Conservation (phyloP, 805 yeast species). For the Vanderwaltozyma polyspora region DNA sequence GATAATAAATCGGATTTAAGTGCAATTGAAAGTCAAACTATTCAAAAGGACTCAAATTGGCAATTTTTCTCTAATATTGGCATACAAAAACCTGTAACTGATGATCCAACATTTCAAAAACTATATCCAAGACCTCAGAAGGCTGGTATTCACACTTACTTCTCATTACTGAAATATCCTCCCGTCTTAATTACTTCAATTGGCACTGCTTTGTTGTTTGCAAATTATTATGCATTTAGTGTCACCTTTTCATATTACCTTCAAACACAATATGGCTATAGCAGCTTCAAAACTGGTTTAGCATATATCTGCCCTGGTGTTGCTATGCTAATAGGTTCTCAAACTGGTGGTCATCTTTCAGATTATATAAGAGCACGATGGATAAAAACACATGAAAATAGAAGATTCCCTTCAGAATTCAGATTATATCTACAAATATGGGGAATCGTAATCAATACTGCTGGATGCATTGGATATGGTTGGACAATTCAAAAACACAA, state of each 20-base stretch:
- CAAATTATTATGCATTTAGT: constrained; percentile 42
- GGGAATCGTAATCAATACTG: constrained; percentile 34
- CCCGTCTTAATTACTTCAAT: constrained; percentile 38
- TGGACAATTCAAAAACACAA: constrained; percentile 36
- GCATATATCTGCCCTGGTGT: constrained; percentile 44
- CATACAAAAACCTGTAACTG: constrained; percentile 18
- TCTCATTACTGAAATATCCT: constrained; percentile 28
- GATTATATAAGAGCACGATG: constrained; percentile 29
- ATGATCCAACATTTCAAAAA: constrained; percentile 12
- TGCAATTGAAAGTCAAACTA: constrained; percentile 1
- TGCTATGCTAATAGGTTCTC: constrained; percentile 38
- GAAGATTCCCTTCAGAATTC: constrained; percentile 34
- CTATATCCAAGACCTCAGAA: constrained; percentile 36
- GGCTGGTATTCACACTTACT: constrained; percentile 31
- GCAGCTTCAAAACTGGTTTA: constrained; percentile 30
- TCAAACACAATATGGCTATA: constrained; percentile 29
- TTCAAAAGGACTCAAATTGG: constrained; percentile 4
- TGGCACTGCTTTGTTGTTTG: constrained; percentile 40
- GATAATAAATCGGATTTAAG: neutral
- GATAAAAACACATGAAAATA: constrained; percentile 19
- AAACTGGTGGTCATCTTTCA: constrained; percentile 38
- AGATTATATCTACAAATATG: constrained; percentile 34
- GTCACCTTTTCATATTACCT: constrained; percentile 38
- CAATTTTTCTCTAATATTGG: constrained; percentile 16
- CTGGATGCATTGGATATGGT: constrained; percentile 41